These are phyloP conservation scores for Syncephalis plumigaleata DNA, from an alignment of 371 early-diverging fungal genomes.

Conservation along the genomic window DNA sequence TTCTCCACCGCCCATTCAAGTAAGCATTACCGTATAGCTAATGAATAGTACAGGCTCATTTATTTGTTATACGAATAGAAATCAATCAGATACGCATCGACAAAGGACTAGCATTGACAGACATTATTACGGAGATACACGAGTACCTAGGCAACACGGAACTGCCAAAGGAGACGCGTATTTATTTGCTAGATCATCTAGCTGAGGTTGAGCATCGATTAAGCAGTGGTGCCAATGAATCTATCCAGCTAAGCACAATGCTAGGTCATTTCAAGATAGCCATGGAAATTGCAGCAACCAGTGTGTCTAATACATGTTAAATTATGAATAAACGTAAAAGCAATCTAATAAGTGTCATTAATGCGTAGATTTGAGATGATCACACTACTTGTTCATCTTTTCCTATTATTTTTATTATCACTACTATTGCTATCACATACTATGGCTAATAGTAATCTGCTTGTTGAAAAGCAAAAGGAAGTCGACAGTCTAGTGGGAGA, in stretches of 20 bases:
- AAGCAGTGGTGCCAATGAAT: constrained; percentile 62
- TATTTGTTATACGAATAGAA: constrained; percentile 16
- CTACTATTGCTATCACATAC: too few species aligned
- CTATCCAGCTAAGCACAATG: constrained; percentile 61
- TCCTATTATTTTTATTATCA: too few species aligned
- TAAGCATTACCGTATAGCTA: too few species aligned
- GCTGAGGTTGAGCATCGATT: constrained; percentile 82
- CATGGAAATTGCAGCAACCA: constrained; percentile 30
- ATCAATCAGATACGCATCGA: constrained; percentile 56
- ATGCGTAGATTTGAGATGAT: too few species aligned
- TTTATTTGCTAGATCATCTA: constrained; percentile 52
- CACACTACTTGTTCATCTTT: too few species aligned
- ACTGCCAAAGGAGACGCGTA: constrained; percentile 40
- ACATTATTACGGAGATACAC: constrained; percentile 66
- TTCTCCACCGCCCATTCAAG: constrained; percentile 60
- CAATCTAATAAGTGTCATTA: too few species aligned
- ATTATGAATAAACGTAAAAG: too few species aligned
- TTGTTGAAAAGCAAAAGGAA: too few species aligned
- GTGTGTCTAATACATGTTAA: too few species aligned
- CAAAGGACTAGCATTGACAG: constrained; percentile 75
- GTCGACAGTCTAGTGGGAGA: too few species aligned
- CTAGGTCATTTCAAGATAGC: constrained; percentile 64
- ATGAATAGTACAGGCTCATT: too few species aligned
- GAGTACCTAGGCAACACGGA: constrained; percentile 37
- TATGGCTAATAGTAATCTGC: too few species aligned